Base-by-base conservation (phyloP, 352 stramenopile species). In the Halophytophthora batemanensis region DNA sequence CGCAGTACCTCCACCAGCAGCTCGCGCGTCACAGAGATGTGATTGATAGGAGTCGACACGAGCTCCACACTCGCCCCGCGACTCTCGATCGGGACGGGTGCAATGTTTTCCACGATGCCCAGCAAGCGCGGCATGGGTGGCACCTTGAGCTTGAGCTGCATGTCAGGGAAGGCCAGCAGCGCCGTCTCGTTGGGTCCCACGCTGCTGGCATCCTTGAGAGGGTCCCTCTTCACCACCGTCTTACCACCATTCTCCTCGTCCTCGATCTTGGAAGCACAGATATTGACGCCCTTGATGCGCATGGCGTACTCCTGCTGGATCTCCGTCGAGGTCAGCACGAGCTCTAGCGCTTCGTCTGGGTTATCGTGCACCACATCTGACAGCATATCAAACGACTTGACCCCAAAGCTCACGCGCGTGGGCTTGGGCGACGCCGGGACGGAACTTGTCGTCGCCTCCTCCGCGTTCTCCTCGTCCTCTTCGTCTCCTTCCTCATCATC, bases 91-190 rank as follows among this genome's bases (percentile, higher is more conserved):
- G 74, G 66, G 21, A 87, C 66, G 6, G 74, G 76, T 44, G 66
- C 61, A 45, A 86, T 61, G 28, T 71, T 63, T 46, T 83, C 69
- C n/a, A 87, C 76, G 40, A 87, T 69, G 10, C 64, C 69, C 21
- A 87, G 59, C 36, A 84, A 48, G 21, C 74, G 62, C n/a, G 61
- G 60, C 56, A 87, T 83, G 10, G 76, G 71, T 2, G 76, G 71
- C 13, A 87, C 61, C 19, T 74, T 75, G 12, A 83, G 48, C 40
- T 74, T 80, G 22, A 86, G 49, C 15, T 71, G 57, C 8, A 87
- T 34, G 3, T 58, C 59, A 10, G 71, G 59, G 12, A 81, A 72
- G 12, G 53, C 62, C 39, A 86, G 39, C 42, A 86, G 29, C 7
- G 60, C 48, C 3, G 61, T 64, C 11, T 77, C 59, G 4, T 55